These are phyloP conservation scores for Casuarina glauca DNA, from an alignment of 306 rosid genomes.

Conservation along the genomic window DNA sequence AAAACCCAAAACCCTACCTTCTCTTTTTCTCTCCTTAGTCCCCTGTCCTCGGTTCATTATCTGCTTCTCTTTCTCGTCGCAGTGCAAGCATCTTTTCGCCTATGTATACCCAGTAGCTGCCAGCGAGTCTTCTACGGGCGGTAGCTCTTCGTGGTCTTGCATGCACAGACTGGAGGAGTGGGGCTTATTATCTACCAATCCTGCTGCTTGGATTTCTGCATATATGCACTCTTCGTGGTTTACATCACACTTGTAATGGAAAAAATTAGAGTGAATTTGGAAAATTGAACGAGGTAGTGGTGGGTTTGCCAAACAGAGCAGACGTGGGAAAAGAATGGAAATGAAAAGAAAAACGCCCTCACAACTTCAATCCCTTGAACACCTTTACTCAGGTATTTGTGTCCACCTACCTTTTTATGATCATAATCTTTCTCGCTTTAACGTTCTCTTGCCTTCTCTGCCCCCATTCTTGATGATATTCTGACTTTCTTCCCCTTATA, in stretches of 20 bases:
- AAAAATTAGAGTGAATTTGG: neutral
- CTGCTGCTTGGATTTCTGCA: neutral
- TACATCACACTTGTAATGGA: neutral
- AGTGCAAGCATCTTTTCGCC: neutral
- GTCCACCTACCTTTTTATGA: constrained; percentile 6
- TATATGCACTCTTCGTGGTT: neutral
- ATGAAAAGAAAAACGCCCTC: constrained; percentile 33
- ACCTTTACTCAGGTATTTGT: constrained; percentile 36
- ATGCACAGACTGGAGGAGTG: neutral
- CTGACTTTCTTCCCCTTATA: neutral
- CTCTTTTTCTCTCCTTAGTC: constrained; percentile 4
- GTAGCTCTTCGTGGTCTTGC: neutral
- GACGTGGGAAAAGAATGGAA: constrained; percentile 24
- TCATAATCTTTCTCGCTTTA: neutral
- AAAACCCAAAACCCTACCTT: constrained; percentile 48
- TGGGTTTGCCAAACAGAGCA: neutral
- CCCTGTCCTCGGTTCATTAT: constrained; percentile 4
- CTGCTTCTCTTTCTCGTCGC: constrained; percentile 7
- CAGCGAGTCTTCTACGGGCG: neutral
- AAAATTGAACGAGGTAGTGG: neutral
- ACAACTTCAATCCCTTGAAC: constrained; percentile 44
- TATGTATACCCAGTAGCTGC: neutral
- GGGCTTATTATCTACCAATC: neutral
- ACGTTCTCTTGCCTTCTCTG: too few relatives aligned
- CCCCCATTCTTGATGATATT: neutral